Conservation (phyloP, 1,284 basidiomycete genomes). For the Cronartium quercuum region DNA sequence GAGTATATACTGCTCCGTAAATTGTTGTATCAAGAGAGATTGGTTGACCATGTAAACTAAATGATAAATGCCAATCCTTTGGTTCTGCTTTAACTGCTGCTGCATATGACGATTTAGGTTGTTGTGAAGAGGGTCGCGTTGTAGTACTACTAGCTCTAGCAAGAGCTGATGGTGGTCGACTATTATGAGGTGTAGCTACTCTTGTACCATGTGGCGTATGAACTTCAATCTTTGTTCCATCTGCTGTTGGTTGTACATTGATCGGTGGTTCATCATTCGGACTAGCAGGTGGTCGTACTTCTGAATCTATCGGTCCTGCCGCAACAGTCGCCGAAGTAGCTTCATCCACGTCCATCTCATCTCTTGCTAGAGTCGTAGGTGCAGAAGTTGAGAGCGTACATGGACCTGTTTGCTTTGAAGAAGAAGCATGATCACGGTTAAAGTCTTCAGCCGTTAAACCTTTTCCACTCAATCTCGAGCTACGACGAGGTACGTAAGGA, state of each 20-base stretch:
- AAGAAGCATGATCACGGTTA: constrained; percentile 21
- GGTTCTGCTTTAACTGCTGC: constrained; percentile 86
- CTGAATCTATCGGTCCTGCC: constrained; percentile 33
- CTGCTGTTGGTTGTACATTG: constrained; percentile 51
- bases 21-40: constrained; percentile 83
- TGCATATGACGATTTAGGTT: constrained; percentile 66
- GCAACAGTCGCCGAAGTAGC: background rate
- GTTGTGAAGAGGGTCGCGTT: background rate
- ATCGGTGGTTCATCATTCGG: constrained; percentile 31
- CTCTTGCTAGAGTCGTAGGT: constrained; percentile 11
- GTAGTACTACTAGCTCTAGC: constrained; percentile 38
- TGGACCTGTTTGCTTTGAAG: background rate
- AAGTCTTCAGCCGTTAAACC: constrained; percentile 38
- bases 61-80: constrained; percentile 92
- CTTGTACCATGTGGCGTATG: constrained; percentile 94
- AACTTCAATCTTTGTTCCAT: constrained; percentile 83
- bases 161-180: constrained; percentile 43
- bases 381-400: constrained; percentile 26
- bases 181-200: constrained; percentile 67
- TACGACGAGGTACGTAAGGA: constrained; percentile 41
- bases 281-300: constrained; percentile 1
- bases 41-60: constrained; percentile 78
- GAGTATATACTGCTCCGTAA: constrained; percentile 88
- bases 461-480: constrained; percentile 32
- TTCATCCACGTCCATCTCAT: constrained; percentile 33